Evolutionary conservation across 441 rosid species (phyloP), one percentile per base, ranked within the genome.

Genomic region (Geranium incanum): DNA sequence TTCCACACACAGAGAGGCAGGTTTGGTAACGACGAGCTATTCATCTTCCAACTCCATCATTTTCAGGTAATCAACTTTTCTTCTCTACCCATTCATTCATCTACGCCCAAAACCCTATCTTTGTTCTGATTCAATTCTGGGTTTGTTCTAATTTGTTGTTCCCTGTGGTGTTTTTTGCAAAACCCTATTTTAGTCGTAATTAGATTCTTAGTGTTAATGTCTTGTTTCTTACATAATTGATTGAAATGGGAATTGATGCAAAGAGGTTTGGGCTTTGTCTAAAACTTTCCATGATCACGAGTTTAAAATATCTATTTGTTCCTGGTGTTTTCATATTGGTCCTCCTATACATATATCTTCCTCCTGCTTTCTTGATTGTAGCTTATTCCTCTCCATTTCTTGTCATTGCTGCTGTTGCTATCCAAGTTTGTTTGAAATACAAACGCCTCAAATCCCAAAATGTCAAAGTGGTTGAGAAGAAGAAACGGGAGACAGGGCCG

Each of bases 321-420:
- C 88, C 88, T 0, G 68, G 75, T 12, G 72, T 76, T 45, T 67
- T 82, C 37, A 50, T 77, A 36, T 62, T 78, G 41, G 78, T 88
- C 60, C 66, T 74, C 39, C 52, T 92, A 2, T 87, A 83, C 77
- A 62, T 85, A 38, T 78, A 81, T 70, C 78, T 85, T 65, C 95
- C 97, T 66, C 74, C 81, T 16, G 77, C 85, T n/a, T 89, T 92
- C 83, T 76, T 70, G 74, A 72, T 85, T 75, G 70, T 90, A 79
- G 18, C 87, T 43, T 90, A 74, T 70, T 68, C 88, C 66, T 77
- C 81, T 3, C 89, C 93, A 1, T 57, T 89, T 52, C 67, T 86
- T 39, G 78, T 76, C 19, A 82, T 81, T 75, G 77, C 75, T 45
- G 60, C 60, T n/a, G 73, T 79, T 43, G 79, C 74, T 0, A 63